Conservation (phyloP, 371 early-diverging fungal genomes). For the Actinomortierella ambigua region DNA sequence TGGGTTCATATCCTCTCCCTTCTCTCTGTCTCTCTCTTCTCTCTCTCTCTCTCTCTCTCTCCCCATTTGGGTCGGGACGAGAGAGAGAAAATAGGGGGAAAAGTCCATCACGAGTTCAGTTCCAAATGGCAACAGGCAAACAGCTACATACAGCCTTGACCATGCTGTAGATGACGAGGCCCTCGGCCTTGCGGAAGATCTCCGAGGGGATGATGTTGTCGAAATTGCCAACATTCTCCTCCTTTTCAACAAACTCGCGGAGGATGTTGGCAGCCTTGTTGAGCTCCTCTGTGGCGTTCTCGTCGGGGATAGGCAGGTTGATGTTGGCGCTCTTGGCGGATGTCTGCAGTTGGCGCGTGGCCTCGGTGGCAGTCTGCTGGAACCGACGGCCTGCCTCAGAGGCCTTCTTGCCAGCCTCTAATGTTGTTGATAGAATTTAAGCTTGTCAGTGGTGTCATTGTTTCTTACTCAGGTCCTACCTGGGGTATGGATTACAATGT, state of each 20-base stretch:
- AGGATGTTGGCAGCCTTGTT: conserved; percentile 45
- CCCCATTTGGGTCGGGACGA: background rate
- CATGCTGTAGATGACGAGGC: conserved; percentile 42
- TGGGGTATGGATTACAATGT: no score
- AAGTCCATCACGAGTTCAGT: background rate
- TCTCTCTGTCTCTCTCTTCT: background rate
- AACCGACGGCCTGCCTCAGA: conserved; percentile 44
- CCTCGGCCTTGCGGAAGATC: conserved; percentile 37
- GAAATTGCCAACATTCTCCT: conserved; percentile 38
- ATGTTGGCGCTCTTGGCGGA: conserved; percentile 48
- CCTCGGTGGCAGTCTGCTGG: conserved; percentile 31
- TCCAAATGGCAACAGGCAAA: no score
- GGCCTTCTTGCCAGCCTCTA: conserved; percentile 43
- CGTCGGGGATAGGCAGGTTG: conserved; percentile 36
- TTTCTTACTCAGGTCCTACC: no score
- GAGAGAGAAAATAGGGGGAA: conserved; percentile 1
- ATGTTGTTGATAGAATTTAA: background rate
- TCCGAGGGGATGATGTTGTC: conserved; percentile 43
- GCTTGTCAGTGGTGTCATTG: no score
- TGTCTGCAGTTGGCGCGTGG: conserved; percentile 30
- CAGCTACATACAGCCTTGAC: conserved; percentile 45
- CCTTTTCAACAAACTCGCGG: conserved; percentile 41
- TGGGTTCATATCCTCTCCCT: background rate
- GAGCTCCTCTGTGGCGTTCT: conserved; percentile 31
- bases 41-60: background rate